phyloP scores from a whole-genome alignment of 345 rosid species.

The Populus ilicifolia region DNA sequence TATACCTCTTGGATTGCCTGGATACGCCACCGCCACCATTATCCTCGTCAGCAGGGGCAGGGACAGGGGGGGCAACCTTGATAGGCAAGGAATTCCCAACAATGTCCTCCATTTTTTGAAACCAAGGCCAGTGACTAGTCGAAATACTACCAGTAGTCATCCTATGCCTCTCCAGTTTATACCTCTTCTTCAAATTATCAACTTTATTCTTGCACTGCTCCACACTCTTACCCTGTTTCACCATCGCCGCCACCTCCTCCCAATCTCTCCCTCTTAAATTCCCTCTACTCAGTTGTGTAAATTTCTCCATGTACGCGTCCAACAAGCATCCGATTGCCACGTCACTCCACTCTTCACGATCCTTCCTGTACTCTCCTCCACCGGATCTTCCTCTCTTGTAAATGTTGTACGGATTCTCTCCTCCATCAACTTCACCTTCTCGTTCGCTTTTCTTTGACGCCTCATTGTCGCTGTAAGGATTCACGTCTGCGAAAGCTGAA shows the following conservation, averaged over 20 bases:
- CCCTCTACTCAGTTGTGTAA: slow-evolving; percentile 70
- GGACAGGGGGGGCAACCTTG: not conserved
- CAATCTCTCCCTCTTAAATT: slow-evolving; percentile 86
- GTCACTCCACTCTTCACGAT: slow-evolving; percentile 93
- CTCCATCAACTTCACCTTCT: slow-evolving; percentile 58
- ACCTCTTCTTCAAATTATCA: slow-evolving; percentile 84
- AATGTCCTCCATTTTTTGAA: slow-evolving; percentile 72
- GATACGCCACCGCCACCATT: slow-evolving; percentile 3
- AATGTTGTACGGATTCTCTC: slow-evolving; percentile 34
- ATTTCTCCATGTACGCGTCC: slow-evolving; percentile 79
- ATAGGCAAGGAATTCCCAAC: slow-evolving; percentile 13
- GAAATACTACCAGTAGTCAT: slow-evolving; percentile 49
- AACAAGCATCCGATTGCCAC: slow-evolving; percentile 69
- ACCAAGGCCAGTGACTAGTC: slow-evolving; percentile 71
- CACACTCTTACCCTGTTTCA: slow-evolving; percentile 61
- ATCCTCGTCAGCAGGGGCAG: slow-evolving; percentile 8
- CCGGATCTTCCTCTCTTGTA: slow-evolving; percentile 43
- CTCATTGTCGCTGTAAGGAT: slow-evolving; percentile 27
- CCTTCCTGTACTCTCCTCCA: slow-evolving; percentile 58
- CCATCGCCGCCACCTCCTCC: slow-evolving; percentile 87
- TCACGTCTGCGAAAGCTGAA: slow-evolving; percentile 52
- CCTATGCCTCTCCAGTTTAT: slow-evolving; percentile 76
- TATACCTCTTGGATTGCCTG: slow-evolving; percentile 26
- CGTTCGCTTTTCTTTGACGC: slow-evolving; percentile 44
- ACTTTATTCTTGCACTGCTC: slow-evolving; percentile 86